Percentiles rank a stretch among this genome's conserved stretches.
These are phyloP conservation scores for Lunasporangiospora selenospora DNA, from an alignment of 192 early-diverging fungal genomes.

Conservation along the genomic window DNA sequence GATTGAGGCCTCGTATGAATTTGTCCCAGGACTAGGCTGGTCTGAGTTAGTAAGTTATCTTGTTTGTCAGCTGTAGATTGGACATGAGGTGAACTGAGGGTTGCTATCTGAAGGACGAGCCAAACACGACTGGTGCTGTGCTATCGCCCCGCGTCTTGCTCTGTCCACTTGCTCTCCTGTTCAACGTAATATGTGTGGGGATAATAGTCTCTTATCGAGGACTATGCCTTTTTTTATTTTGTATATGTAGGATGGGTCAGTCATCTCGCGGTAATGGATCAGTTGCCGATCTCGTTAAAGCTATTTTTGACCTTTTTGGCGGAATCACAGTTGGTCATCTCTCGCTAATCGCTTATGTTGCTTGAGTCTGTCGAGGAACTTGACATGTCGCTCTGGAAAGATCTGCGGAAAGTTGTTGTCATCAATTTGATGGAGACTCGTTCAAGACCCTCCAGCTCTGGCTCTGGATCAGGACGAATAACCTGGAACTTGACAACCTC, in stretches of 20 bases:
- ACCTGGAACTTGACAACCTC: conserved; percentile 11
- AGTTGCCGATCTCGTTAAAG: neutral
- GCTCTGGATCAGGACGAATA: conserved; percentile 11
- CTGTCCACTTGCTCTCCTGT: too few species aligned
- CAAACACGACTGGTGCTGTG: too few species aligned
- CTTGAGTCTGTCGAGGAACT: conserved; percentile 10
- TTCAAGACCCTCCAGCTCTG: conserved; percentile 7
- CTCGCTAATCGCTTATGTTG: conserved; percentile 1
- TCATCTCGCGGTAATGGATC: conserved; percentile 1
- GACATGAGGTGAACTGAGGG: too few species aligned
- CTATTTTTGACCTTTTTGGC: conserved; percentile 8
- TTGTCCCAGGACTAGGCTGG: too few species aligned
- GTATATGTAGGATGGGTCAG: neutral
- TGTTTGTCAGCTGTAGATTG: too few species aligned
- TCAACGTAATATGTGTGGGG: too few species aligned
- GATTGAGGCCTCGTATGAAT: too few species aligned
- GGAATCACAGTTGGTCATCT: neutral
- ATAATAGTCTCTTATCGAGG: too few species aligned
- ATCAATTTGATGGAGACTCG: conserved; percentile 14
- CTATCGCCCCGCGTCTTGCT: too few species aligned
- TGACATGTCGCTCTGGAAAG: conserved; percentile 20
- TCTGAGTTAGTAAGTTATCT: too few species aligned
- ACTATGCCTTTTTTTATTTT: neutral
- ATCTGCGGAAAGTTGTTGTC: conserved; percentile 18
- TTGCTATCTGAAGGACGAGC: too few species aligned